phyloP scores from a whole-genome alignment of 768 basidiomycete species.

The Boletellus ananas region DNA sequence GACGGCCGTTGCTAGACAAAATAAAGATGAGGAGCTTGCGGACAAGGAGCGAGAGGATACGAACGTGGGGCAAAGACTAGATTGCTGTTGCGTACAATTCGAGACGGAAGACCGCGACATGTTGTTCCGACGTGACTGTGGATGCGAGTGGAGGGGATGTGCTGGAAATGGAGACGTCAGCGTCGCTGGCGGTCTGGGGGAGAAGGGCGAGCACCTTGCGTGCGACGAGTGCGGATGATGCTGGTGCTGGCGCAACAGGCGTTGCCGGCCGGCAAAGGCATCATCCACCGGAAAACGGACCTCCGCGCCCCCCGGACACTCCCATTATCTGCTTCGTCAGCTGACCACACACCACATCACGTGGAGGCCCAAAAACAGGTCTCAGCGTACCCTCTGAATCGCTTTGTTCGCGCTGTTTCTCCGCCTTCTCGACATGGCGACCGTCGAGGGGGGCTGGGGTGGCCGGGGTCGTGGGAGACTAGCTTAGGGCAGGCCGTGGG shows the following conservation, averaged over 20 bases:
- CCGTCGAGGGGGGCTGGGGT: constrained; percentile 3
- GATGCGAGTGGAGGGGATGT: neutral
- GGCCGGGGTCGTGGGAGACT: constrained; percentile 13
- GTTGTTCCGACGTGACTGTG: constrained; percentile 75
- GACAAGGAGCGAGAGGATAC: constrained; percentile 3
- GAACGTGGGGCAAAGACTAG: constrained; percentile 95
- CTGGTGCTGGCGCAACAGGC: constrained; percentile 13
- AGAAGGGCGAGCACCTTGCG: constrained; percentile 3
- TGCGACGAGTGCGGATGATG: constrained; percentile 4
- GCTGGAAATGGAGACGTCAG: constrained; percentile 6
- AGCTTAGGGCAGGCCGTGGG: constrained; percentile 30
- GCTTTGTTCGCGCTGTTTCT: neutral
- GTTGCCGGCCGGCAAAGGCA: neutral
- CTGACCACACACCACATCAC: neutral
- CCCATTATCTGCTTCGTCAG: no score
- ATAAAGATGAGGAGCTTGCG: constrained; percentile 10
- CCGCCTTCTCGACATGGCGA: neutral
- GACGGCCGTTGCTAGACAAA: constrained; percentile 80
- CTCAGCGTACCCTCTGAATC: no score
- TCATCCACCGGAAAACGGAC: constrained; percentile 1
- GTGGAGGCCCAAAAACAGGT: neutral
- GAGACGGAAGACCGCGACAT: constrained; percentile 75
- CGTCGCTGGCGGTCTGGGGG: neutral
- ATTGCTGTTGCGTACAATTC: constrained; percentile 71
- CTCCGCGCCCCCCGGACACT: constrained; percentile 18